Conservation (phyloP, 2,329 filamentous ascomycete genomes). For the Zelopaecilomyces penicillatus region DNA sequence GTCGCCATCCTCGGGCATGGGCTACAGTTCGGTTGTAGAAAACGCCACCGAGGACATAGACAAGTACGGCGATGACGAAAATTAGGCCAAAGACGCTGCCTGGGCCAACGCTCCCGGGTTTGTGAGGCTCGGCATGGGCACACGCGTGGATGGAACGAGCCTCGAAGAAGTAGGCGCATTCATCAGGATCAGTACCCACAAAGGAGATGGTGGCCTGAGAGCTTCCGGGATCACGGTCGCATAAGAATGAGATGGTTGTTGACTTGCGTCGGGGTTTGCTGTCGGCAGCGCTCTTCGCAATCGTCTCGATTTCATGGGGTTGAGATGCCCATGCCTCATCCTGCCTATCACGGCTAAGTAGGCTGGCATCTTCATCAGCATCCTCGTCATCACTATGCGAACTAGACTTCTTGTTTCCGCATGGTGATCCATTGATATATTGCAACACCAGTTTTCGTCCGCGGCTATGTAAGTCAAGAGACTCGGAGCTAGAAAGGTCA, state of each 20-base stretch:
- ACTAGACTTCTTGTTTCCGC: slow-evolving; percentile 39
- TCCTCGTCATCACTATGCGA: slow-evolving; percentile 22
- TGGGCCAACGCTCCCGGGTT: slow-evolving; percentile 62
- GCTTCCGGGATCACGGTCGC: slow-evolving; percentile 70
- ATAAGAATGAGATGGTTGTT: slow-evolving; percentile 85
- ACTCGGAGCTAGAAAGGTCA: slow-evolving; percentile 31
- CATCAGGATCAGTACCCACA: slow-evolving; percentile 72
- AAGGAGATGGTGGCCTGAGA: slow-evolving; percentile 69
- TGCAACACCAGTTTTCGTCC: slow-evolving; percentile 70
- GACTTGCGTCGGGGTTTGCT: slow-evolving; percentile 52
- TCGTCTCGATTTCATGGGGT: slow-evolving; percentile 13
- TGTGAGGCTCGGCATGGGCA: slow-evolving; percentile 56
- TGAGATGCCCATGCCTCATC: neutral
- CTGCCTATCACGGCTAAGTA: neutral
- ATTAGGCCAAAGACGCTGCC: slow-evolving; percentile 84
- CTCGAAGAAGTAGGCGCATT: slow-evolving; percentile 95
- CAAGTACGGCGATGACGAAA: slow-evolving; percentile 63
- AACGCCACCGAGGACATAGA: slow-evolving; percentile 85
- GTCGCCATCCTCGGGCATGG: slow-evolving; percentile 89
- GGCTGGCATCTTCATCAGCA: neutral
- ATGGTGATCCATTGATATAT: slow-evolving; percentile 70
- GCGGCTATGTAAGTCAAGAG: slow-evolving; percentile 45
- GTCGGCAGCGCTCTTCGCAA: slow-evolving; percentile 22
- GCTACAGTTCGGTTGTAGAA: slow-evolving; percentile 93
- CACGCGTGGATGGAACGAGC: slow-evolving; percentile 80